Conservation (phyloP, 2,329 filamentous ascomycete species). For the Ophiostoma montium region DNA sequence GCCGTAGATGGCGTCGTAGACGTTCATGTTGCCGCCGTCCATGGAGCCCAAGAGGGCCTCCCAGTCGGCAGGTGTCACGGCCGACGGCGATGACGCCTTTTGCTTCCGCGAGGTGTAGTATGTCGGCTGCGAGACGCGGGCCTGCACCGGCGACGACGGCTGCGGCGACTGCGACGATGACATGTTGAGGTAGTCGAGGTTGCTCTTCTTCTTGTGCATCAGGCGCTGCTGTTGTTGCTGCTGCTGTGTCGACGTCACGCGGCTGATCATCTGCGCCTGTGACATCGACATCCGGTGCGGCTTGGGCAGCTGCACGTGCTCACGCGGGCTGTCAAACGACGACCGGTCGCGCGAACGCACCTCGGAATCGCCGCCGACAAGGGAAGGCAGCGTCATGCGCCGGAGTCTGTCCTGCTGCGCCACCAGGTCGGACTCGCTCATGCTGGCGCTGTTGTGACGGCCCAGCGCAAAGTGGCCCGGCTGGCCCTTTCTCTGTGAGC, state of each 20-base stretch:
- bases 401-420: constrained; percentile 43
- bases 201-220: constrained; percentile 24
- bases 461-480: constrained; percentile 22
- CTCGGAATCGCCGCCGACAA: constrained; percentile 10
- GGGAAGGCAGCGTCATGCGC: constrained; percentile 37
- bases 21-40: constrained; percentile 65
- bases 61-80: constrained; percentile 58
- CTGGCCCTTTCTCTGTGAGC: constrained; percentile 11
- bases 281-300: constrained; percentile 36
- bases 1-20: constrained; percentile 74
- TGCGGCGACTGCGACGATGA: constrained; percentile 27
- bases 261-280: constrained; percentile 22
- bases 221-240: constrained; percentile 20
- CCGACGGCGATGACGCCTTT: constrained; percentile 20
- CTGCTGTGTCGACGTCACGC: constrained; percentile 21
- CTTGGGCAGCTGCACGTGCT: constrained; percentile 23
- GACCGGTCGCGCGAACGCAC: constrained; percentile 29
- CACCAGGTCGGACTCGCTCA: constrained; percentile 39
- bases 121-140: constrained; percentile 26
- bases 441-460: constrained; percentile 27
- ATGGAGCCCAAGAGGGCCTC: constrained; percentile 67
- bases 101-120: constrained; percentile 20
- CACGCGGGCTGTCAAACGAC: constrained; percentile 30
- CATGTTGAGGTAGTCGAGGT: constrained; percentile 44
- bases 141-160: constrained; percentile 31